phyloP scores from a whole-genome alignment of 2,329 filamentous ascomycete genomes.

The Furcasterigmium sp. region DNA sequence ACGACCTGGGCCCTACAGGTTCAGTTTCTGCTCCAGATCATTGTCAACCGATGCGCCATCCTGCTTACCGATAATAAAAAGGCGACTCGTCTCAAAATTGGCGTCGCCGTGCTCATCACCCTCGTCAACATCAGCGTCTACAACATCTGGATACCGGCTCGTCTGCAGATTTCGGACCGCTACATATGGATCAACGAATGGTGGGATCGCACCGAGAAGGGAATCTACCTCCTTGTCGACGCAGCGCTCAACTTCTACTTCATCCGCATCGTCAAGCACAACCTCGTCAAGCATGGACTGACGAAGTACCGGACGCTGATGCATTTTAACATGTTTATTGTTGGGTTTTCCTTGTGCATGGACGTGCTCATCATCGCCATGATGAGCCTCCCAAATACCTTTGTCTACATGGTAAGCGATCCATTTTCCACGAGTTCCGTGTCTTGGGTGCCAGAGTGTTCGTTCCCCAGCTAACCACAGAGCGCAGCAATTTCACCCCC shows the following conservation, averaged over 20 bases:
- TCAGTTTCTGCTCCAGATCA: conserved; percentile 47
- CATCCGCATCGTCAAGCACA: conserved; percentile 20
- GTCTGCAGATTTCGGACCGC: conserved; percentile 31
- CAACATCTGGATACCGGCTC: conserved; percentile 48
- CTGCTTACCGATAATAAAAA: conserved; percentile 33
- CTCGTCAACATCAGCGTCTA: conserved; percentile 47
- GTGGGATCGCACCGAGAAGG: conserved; percentile 49
- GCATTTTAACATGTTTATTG: conserved; percentile 38
- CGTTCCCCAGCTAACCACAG: conserved; percentile 14
- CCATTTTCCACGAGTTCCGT: background rate
- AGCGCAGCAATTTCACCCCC: conserved; percentile 46
- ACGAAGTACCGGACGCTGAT: conserved; percentile 38
- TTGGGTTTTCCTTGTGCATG: conserved; percentile 37
- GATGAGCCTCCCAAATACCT: conserved; percentile 36
- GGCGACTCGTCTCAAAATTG: conserved; percentile 34
- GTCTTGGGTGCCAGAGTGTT: background rate
- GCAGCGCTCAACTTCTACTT: conserved; percentile 45
- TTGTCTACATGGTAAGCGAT: conserved; percentile 18
- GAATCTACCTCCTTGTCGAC: conserved; percentile 44
- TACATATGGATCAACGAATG: conserved; percentile 40
- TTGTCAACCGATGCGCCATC: conserved; percentile 46
- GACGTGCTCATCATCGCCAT: conserved; percentile 34
- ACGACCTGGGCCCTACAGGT: conserved; percentile 36
- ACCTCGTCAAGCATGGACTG: conserved; percentile 22
- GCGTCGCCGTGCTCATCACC: conserved; percentile 37